These are phyloP conservation scores for Cenchrus fungigraminus DNA, from an alignment of 176 grass and related monocot species.

Conservation along the genomic window DNA sequence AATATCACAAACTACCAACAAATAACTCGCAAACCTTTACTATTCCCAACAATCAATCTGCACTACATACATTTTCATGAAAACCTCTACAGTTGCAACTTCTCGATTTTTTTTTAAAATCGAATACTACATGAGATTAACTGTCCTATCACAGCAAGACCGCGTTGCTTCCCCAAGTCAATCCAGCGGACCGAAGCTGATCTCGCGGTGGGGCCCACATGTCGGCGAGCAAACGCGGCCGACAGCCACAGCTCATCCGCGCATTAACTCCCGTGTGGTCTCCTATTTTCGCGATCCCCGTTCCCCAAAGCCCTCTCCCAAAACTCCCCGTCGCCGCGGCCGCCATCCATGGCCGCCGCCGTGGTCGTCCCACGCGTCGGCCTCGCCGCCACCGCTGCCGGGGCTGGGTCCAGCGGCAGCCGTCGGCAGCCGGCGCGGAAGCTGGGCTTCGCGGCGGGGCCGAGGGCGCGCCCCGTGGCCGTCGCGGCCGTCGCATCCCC, in stretches of 20 bases:
- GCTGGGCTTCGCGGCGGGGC: neutral
- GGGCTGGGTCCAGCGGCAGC: neutral
- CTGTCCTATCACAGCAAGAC: too few species aligned
- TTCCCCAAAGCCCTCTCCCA: neutral
- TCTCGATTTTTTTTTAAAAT: too few species aligned
- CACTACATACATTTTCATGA: too few species aligned
- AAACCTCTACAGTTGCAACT: too few species aligned
- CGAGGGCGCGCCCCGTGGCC: slow-evolving; percentile 2
- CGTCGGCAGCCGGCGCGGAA: neutral
- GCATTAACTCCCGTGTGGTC: neutral
- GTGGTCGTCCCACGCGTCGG: neutral
- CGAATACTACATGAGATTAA: too few species aligned
- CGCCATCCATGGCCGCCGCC: neutral
- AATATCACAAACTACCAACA: too few species aligned
- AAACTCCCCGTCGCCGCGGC: neutral
- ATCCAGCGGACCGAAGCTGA: too few species aligned
- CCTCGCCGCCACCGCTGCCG: neutral
- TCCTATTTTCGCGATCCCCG: neutral
- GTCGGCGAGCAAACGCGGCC: too few species aligned
- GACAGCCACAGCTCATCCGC: neutral
- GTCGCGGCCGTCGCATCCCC: neutral
- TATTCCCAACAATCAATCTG: too few species aligned
- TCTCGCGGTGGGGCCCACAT: too few species aligned
- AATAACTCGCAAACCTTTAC: too few species aligned
- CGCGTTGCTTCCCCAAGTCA: too few species aligned